phyloP scores from a whole-genome alignment of 2,329 filamentous ascomycete species.

The Talaromyces rugulosus region DNA sequence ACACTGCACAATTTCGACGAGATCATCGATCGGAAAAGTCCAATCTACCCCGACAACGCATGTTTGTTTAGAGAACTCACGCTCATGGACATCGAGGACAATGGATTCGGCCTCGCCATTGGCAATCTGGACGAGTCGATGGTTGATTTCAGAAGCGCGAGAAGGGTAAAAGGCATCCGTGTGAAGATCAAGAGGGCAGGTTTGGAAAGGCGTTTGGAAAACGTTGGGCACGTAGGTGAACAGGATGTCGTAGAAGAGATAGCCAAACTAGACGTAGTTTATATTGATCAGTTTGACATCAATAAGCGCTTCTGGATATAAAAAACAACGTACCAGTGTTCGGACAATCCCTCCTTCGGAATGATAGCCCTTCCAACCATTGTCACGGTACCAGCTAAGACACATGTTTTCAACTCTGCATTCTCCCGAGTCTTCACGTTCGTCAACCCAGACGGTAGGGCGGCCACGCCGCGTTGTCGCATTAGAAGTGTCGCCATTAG shows the following conservation, averaged over 20 bases:
- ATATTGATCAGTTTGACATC: neutral
- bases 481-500: slow-evolving; percentile 13
- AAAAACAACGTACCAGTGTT: slow-evolving; percentile 56
- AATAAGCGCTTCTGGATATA: neutral
- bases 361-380: slow-evolving; percentile 94
- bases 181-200: slow-evolving; percentile 85
- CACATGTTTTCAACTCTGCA: slow-evolving; percentile 95
- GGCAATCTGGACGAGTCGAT: slow-evolving; percentile 76
- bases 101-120: slow-evolving; percentile 72
- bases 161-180: slow-evolving; percentile 88
- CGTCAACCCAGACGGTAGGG: slow-evolving; percentile 83
- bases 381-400: slow-evolving; percentile 72
- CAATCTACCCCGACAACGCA: slow-evolving; percentile 91
- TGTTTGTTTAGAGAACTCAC: slow-evolving; percentile 66
- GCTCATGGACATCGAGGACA: slow-evolving; percentile 63
- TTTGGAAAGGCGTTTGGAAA: slow-evolving; percentile 94
- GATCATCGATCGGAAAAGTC: slow-evolving; percentile 74
- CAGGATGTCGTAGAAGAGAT: slow-evolving; percentile 88
- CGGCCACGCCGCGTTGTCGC: slow-evolving; percentile 27
- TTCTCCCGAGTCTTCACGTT: slow-evolving; percentile 62
- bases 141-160: slow-evolving; percentile 84
- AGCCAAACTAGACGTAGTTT: slow-evolving; percentile 55
- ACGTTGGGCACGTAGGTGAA: slow-evolving; percentile 94
- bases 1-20: slow-evolving; percentile 72
- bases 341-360: slow-evolving; percentile 85